Evolutionary conservation across 768 basidiomycete species (phyloP).

Genomic region (Tulasnella calospora): DNA sequence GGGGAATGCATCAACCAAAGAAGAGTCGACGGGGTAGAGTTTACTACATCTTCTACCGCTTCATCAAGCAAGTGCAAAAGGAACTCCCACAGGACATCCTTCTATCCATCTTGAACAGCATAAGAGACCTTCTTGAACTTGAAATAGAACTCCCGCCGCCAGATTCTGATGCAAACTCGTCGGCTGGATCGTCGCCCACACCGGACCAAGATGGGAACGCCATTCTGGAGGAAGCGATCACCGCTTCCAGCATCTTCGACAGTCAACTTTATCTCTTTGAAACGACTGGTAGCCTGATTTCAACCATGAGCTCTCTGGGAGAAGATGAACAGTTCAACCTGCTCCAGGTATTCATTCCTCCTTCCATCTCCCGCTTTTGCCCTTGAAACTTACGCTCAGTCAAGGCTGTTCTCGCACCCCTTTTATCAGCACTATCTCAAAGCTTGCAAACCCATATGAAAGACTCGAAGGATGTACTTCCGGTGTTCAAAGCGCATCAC

Average conservation of each 20-base stretch:
- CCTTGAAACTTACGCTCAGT: constrained; percentile 34
- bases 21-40: constrained; percentile 65
- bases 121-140: constrained; percentile 74
- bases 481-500: constrained; percentile 88
- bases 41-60: constrained; percentile 89
- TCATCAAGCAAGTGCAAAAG: constrained; percentile 75
- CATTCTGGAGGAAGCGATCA: constrained; percentile 72
- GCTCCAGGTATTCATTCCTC: constrained; percentile 30
- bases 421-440: constrained; percentile 65
- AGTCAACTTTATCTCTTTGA: constrained; percentile 95
- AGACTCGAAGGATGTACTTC: constrained; percentile 59
- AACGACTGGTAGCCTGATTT: constrained; percentile 77
- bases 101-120: constrained; percentile 60
- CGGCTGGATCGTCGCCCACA: constrained; percentile 39
- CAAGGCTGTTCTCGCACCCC: constrained; percentile 73
- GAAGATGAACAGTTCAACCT: constrained; percentile 54
- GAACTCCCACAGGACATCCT: constrained; percentile 73
- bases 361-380: constrained; percentile 3
- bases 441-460: constrained; percentile 52
- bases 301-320: constrained; percentile 62
- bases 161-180: constrained; percentile 58
- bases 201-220: constrained; percentile 35
- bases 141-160: constrained; percentile 69
- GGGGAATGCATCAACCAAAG: constrained; percentile 80
- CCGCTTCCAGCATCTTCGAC: constrained; percentile 67